A percentile compares a stretch with the other conserved stretches of the same genome.
These are phyloP conservation scores for Acanthamoeba rhysodes DNA, from an alignment of 208 protist genomes.

Conservation along the genomic window DNA sequence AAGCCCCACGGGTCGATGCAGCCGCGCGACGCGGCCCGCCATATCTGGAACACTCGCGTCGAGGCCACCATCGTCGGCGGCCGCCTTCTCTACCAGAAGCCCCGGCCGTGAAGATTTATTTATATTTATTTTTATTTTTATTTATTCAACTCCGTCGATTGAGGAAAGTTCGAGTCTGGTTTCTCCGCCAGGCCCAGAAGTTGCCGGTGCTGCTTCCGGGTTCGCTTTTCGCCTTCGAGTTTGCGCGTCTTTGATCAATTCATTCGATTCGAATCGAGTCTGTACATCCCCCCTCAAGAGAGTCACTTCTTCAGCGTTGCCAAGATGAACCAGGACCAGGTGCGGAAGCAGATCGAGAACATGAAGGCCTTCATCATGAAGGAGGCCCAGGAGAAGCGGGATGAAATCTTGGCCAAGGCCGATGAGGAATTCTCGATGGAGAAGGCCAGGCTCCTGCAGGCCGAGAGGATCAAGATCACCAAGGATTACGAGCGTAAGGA, in stretches of 20 bases:
- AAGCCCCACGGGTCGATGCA: not conserved
- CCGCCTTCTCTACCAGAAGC: not conserved
- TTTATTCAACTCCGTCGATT: not conserved
- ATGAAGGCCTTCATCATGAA: slow-evolving; percentile 93
- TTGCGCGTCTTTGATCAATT: not conserved
- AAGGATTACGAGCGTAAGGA: slow-evolving; percentile 91
- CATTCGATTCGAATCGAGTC: not conserved
- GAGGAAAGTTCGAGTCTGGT: not conserved
- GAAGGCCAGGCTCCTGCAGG: slow-evolving; percentile 91
- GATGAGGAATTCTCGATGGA: slow-evolving; percentile 93
- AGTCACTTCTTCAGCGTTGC: too few species aligned
- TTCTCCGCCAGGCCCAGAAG: not conserved
- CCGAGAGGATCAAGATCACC: slow-evolving; percentile 91
- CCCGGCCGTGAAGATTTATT: too few species aligned
- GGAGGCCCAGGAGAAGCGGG: slow-evolving; percentile 92
- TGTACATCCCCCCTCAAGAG: too few species aligned
- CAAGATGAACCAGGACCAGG: slow-evolving; percentile 79
- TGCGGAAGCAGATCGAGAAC: slow-evolving; percentile 88
- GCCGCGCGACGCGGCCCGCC: not conserved
- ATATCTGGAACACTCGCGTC: not conserved
- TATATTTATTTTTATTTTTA: not conserved
- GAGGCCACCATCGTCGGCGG: slow-evolving; percentile 39
- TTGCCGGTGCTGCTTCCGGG: not conserved
- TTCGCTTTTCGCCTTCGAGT: not conserved
- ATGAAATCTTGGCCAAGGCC: slow-evolving; percentile 91